Conservation (phyloP, 139 green algal species). For the Gonium pectorale region DNA sequence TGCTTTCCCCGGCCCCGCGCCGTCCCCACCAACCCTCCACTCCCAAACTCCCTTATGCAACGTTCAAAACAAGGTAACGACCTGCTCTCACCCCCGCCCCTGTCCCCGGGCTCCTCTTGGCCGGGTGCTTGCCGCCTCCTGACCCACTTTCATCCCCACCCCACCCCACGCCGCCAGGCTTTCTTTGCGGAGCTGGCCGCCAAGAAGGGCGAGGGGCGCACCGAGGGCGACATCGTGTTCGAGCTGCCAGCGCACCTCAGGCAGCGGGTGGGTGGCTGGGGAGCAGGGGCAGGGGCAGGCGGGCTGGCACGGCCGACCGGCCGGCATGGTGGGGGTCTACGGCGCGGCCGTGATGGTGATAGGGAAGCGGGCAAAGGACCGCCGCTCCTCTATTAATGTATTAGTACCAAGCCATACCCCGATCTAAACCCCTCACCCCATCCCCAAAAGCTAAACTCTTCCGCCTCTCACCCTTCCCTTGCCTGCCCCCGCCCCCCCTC, state of each 20-base stretch:
- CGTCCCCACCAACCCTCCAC: background rate
- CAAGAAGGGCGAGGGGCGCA: background rate
- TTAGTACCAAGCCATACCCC: too few relatives aligned
- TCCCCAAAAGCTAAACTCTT: too few relatives aligned
- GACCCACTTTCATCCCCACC: background rate
- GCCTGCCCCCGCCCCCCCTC: background rate
- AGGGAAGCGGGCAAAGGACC: too few relatives aligned
- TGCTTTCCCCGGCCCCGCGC: background rate
- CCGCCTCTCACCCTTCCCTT: background rate
- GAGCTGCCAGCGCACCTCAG: slow-evolving; percentile 23
- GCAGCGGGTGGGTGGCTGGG: background rate
- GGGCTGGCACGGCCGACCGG: too few relatives aligned
- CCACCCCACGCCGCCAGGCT: background rate
- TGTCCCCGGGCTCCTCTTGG: too few relatives aligned
- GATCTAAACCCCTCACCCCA: too few relatives aligned
- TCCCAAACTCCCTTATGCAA: background rate
- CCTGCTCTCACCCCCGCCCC: too few relatives aligned
- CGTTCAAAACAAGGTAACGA: too few relatives aligned
- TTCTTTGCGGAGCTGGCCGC: slow-evolving; percentile 17
- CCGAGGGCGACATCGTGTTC: slow-evolving; percentile 32
- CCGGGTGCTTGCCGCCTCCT: background rate
- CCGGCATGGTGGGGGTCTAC: too few relatives aligned
- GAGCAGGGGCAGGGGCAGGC: background rate
- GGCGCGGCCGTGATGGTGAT: too few relatives aligned
- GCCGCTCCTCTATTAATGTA: too few relatives aligned